phyloP scores from a whole-genome alignment of 2,329 filamentous ascomycete genomes.

The Aureobasidium sp. region DNA sequence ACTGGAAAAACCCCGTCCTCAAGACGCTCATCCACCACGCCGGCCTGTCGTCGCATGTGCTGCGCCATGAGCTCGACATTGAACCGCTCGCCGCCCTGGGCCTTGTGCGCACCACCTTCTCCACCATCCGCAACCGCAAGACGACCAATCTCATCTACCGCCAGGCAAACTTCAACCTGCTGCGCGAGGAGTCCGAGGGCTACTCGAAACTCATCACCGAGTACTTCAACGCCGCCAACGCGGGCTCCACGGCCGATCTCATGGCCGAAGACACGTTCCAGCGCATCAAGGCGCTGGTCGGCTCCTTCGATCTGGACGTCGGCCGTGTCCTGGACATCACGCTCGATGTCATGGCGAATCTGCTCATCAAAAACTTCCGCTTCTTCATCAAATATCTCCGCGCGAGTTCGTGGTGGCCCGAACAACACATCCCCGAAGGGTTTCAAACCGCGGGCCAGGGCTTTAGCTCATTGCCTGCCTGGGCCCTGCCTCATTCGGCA shows the following conservation, averaged over 20 bases:
- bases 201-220: constrained; percentile 96
- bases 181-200: constrained; percentile 92
- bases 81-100: constrained; percentile 67
- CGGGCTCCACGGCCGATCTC: constrained; percentile 47
- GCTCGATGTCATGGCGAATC: constrained; percentile 87
- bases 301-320: constrained; percentile 93
- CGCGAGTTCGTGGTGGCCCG: constrained; percentile 95
- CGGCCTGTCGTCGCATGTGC: constrained; percentile 60
- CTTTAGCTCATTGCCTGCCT: constrained; percentile 66
- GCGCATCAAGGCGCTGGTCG: constrained; percentile 86
- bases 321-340: constrained; percentile 91
- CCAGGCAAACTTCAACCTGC: constrained; percentile 91
- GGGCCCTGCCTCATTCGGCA: constrained; percentile 69
- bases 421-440: constrained; percentile 49
- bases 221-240: constrained; percentile 77
- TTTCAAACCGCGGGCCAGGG: constrained; percentile 45
- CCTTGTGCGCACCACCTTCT: constrained; percentile 78
- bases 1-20: constrained; percentile 53
- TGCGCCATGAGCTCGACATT: constrained; percentile 79
- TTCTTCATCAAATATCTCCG: constrained; percentile 93
- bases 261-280: constrained; percentile 81
- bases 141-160: constrained; percentile 90
- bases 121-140: constrained; percentile 74
- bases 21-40: constrained; percentile 65
- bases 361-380: constrained; percentile 83